Percentiles rank a stretch among this genome's conserved stretches.
Evolutionary conservation across 2,329 filamentous ascomycete species (phyloP).

Genomic region (Apiospora koreana): DNA sequence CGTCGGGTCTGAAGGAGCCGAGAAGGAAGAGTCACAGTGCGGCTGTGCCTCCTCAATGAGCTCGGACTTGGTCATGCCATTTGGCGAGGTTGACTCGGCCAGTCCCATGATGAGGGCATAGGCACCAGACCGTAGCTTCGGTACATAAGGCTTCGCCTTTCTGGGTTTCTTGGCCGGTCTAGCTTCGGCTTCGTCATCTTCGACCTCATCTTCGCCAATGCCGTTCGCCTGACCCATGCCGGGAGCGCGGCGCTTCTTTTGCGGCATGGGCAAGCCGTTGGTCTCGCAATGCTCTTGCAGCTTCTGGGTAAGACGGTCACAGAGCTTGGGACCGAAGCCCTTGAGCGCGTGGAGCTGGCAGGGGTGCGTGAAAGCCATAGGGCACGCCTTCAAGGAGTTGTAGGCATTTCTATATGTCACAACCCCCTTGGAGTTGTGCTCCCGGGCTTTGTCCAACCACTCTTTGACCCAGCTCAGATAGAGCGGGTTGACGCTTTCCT

Average conservation of each 20-base stretch:
- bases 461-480: constrained; percentile 75
- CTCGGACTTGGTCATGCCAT: constrained; percentile 66
- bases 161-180: constrained; percentile 57
- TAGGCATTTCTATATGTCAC: constrained; percentile 77
- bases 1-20: constrained; percentile 63
- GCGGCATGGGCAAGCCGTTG: constrained; percentile 69
- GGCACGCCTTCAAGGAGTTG: constrained; percentile 74
- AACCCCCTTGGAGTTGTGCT: constrained; percentile 69
- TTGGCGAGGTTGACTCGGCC: constrained; percentile 54
- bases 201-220: constrained; percentile 37
- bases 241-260: constrained; percentile 41
- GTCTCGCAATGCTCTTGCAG: constrained; percentile 62
- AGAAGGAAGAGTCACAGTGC: constrained; percentile 74
- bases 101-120: constrained; percentile 74
- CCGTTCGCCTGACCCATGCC: constrained; percentile 29
- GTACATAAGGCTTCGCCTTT: constrained; percentile 70
- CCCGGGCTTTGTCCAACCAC: constrained; percentile 70
- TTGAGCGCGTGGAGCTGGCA: constrained; percentile 72
- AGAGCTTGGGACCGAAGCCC: constrained; percentile 73
- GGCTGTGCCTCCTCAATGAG: constrained; percentile 70
- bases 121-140: constrained; percentile 69
- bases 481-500: constrained; percentile 66
- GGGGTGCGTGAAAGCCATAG: constrained; percentile 70
- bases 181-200: constrained; percentile 33
- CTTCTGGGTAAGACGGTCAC: constrained; percentile 65